These are phyloP conservation scores for Hysterangium stoloniferum DNA, from an alignment of 768 basidiomycete species.

Conservation along the genomic window DNA sequence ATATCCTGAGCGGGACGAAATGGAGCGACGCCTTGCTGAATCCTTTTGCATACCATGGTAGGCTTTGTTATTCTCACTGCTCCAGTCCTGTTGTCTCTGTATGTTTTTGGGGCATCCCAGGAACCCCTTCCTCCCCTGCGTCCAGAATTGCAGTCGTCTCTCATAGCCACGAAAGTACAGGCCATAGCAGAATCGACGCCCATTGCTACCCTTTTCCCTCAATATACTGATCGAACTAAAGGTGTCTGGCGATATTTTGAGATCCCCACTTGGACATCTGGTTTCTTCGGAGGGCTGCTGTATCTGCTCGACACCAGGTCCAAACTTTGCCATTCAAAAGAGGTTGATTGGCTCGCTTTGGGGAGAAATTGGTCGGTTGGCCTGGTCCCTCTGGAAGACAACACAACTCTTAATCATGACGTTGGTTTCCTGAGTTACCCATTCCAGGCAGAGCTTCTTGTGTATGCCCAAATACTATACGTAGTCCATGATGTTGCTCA, in stretches of 20 bases:
- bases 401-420: conserved; percentile 52
- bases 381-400: conserved; percentile 40
- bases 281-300: conserved; percentile 54
- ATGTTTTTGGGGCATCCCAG: no score
- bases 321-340: conserved; percentile 35
- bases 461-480: conserved; percentile 34
- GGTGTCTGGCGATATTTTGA: conserved; percentile 48
- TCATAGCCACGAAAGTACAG: conserved; percentile 51
- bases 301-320: conserved; percentile 53
- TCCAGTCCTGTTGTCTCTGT: no score
- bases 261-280: conserved; percentile 58
- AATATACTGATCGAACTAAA: conserved; percentile 42
- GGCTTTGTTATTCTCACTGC: no score
- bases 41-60: no score
- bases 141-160: conserved; percentile 48
- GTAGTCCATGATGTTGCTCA: background rate
- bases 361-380: conserved; percentile 45
- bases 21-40: no score
- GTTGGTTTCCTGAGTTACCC: conserved; percentile 67
- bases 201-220: conserved; percentile 44
- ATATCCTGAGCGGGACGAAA: no score
- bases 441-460: conserved; percentile 49
- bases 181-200: conserved; percentile 41
- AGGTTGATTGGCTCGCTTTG: conserved; percentile 48
- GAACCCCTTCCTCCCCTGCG: conserved; percentile 30